A percentile compares a stretch with the other conserved stretches of the same genome.
Evolutionary conservation across 352 stramenopile genomes (phyloP).

Genomic region (Thalassiosira pacifica): DNA sequence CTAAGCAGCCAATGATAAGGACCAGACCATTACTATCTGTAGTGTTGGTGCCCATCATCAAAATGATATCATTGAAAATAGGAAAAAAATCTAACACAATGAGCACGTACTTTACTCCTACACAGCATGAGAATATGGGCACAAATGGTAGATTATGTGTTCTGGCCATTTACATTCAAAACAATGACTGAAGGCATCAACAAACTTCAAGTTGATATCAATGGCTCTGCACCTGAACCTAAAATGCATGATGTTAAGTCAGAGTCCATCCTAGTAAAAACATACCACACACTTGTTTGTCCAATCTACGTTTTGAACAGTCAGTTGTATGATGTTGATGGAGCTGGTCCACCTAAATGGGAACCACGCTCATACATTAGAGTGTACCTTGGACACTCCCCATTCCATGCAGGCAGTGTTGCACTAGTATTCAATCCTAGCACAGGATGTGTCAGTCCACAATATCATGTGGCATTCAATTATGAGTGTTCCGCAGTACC

Average conservation of each 20-base stretch:
- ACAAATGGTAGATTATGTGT: conserved; percentile 41
- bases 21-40: conserved; percentile 68
- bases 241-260: conserved; percentile 8
- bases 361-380: conserved; percentile 41
- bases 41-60: conserved; percentile 67
- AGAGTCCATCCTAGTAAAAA: conserved; percentile 13
- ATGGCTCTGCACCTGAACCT: conserved; percentile 14
- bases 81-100: conserved; percentile 43
- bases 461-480: conserved; percentile 69
- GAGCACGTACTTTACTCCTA: conserved; percentile 40
- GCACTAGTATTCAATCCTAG: conserved; percentile 59
- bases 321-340: conserved; percentile 32
- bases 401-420: conserved; percentile 46
- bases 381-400: conserved; percentile 64
- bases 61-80: conserved; percentile 59
- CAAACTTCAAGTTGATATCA: background rate
- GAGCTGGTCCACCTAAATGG: conserved; percentile 54
- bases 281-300: conserved; percentile 43
- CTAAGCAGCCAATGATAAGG: conserved; percentile 10
- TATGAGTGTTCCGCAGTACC: conserved; percentile 39
- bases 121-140: conserved; percentile 40
- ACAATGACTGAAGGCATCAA: conserved; percentile 18
- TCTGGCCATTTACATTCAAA: conserved; percentile 54
- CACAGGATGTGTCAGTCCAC: conserved; percentile 57
- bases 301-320: conserved; percentile 43